A percentile compares a stretch with the other conserved stretches of the same genome.
Conservation (phyloP, 805 yeast species). For the Candida rishiriensis region DNA sequence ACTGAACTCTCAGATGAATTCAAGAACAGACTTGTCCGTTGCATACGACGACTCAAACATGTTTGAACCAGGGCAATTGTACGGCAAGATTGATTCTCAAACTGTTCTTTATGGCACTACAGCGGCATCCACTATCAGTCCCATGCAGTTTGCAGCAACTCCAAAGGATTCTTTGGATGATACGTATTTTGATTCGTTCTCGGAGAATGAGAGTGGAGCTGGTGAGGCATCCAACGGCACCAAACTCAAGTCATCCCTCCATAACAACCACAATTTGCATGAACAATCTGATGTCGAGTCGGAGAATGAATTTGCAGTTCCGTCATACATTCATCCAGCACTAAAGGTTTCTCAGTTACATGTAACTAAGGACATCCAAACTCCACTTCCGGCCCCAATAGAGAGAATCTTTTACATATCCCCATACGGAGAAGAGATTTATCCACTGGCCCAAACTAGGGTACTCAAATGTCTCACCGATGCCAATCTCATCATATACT, state of each 20-base stretch:
- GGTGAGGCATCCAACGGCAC: background rate
- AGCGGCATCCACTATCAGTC: background rate
- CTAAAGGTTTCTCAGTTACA: constrained; percentile 68
- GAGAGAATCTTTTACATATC: constrained; percentile 72
- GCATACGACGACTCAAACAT: background rate
- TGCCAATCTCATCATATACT: constrained; percentile 59
- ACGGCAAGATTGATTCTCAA: constrained; percentile 13
- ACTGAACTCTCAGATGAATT: background rate
- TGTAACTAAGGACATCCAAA: constrained; percentile 54
- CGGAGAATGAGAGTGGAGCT: constrained; percentile 1
- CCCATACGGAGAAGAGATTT: constrained; percentile 82
- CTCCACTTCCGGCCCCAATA: constrained; percentile 72
- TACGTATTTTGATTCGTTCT: background rate
- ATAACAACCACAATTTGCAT: constrained; percentile 1
- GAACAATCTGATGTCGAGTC: constrained; percentile 26
- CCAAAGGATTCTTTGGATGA: constrained; percentile 1
- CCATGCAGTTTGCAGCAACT: background rate
- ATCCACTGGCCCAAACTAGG: constrained; percentile 65
- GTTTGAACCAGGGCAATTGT: background rate
- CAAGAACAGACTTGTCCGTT: too few relatives aligned
- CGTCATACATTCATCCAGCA: constrained; percentile 76
- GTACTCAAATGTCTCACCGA: constrained; percentile 47
- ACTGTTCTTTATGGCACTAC: constrained; percentile 17
- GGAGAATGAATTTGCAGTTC: constrained; percentile 52
- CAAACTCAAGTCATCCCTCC: too few relatives aligned